Percentiles rank a stretch among this genome's conserved stretches.
phyloP scores from a whole-genome alignment of 345 rosid species.

The Boechera divaricarpa region DNA sequence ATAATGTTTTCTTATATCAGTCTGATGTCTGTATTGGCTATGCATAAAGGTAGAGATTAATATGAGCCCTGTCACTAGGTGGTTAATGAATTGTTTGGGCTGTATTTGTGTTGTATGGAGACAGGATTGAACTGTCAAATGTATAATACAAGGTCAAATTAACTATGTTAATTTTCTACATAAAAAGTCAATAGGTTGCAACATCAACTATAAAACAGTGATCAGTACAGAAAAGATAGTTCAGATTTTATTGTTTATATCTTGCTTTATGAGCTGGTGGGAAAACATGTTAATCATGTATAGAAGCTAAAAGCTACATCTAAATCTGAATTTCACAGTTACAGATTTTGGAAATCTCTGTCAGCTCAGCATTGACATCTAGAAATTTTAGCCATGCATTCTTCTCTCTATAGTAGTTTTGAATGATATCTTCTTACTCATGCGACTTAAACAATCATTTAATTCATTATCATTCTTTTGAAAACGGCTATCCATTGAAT shows the following conservation, averaged over 20 bases:
- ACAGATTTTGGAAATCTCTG: slow-evolving; percentile 16
- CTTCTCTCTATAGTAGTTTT: background rate
- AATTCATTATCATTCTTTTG: slow-evolving; percentile 6
- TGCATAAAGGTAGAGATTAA: slow-evolving; percentile 15
- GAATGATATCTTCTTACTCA: slow-evolving; percentile 10
- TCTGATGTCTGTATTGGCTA: slow-evolving; percentile 24
- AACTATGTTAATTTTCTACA: background rate
- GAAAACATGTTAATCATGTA: background rate
- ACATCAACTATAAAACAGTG: slow-evolving; percentile 14
- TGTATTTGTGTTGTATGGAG: background rate
- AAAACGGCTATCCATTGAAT: background rate
- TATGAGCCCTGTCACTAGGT: slow-evolving; percentile 6
- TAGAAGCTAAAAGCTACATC: slow-evolving; percentile 12
- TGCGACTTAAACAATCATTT: slow-evolving; percentile 23
- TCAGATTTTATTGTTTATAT: background rate
- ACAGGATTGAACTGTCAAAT: background rate
- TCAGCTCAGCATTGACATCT: slow-evolving; percentile 20
- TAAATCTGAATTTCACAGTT: slow-evolving; percentile 20
- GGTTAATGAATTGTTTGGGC: background rate
- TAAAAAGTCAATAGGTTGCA: background rate
- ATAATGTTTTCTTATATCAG: slow-evolving; percentile 11
- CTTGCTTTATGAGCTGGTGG: background rate
- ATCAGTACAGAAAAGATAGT: slow-evolving; percentile 4
- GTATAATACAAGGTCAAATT: slow-evolving; percentile 11
- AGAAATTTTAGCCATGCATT: slow-evolving; percentile 28